phyloP scores from a whole-genome alignment of 805 yeast genomes.

The Yamadazyma takamatsuzukensis region DNA sequence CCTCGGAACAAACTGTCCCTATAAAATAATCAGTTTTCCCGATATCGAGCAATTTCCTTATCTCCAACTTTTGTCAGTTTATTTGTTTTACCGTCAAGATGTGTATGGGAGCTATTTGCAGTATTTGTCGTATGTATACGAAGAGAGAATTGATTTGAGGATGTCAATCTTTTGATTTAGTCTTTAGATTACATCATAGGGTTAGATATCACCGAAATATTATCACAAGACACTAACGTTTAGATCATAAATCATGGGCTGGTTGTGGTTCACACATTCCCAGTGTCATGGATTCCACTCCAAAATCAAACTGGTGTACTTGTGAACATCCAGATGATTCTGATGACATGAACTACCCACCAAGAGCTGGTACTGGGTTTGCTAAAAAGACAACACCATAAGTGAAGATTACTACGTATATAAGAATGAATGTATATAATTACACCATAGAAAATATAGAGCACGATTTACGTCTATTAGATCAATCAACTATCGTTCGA shows the following conservation, averaged over 20 bases:
- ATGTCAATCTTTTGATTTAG: no score
- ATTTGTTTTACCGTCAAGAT: no score
- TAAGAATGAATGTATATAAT: no score
- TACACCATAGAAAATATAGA: no score
- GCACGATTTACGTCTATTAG: no score
- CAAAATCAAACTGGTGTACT: conserved; percentile 49
- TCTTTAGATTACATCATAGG: background rate
- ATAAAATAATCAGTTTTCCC: no score
- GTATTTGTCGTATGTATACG: conserved; percentile 29
- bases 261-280: conserved; percentile 59
- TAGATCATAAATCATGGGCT: conserved; percentile 56
- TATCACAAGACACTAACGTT: conserved; percentile 2
- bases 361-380: conserved; percentile 61
- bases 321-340: conserved; percentile 45
- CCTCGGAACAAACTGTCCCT: no score
- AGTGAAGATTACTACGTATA: background rate
- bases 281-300: conserved; percentile 52
- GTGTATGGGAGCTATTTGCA: conserved; percentile 37
- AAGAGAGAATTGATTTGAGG: no score
- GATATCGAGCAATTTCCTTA: no score
- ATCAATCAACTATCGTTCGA: no score
- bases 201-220: background rate
- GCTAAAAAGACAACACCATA: conserved; percentile 23
- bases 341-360: conserved; percentile 44
- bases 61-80: no score